Evolutionary conservation across 1,284 basidiomycete species (phyloP).

Genomic region (Papiliotrema flavescens): DNA sequence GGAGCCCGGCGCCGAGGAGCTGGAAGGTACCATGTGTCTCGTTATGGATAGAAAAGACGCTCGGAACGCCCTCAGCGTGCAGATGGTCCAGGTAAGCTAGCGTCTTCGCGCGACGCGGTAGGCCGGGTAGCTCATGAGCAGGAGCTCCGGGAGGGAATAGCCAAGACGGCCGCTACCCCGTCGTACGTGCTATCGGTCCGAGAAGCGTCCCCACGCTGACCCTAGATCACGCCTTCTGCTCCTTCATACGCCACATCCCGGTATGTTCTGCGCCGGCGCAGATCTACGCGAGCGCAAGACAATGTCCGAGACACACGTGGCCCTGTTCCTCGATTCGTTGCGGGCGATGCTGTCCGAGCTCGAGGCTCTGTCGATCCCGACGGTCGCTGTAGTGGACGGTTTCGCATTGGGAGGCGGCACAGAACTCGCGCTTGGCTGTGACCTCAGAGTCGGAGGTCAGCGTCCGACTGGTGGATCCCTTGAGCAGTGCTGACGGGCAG

Average conservation of each 20-base stretch:
- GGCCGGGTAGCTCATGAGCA: slow-evolving; percentile 39
- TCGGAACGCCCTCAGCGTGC: slow-evolving; percentile 83
- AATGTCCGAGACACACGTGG: slow-evolving; percentile 72
- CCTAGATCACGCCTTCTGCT: slow-evolving; percentile 70
- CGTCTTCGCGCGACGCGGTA: background rate
- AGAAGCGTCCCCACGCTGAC: background rate
- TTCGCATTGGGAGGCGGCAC: slow-evolving; percentile 88
- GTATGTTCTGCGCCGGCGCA: slow-evolving; percentile 89
- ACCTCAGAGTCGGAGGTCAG: slow-evolving; percentile 77
- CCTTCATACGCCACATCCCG: slow-evolving; percentile 65
- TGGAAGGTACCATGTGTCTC: slow-evolving; percentile 48
- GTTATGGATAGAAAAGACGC: slow-evolving; percentile 73
- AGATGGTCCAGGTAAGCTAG: slow-evolving; percentile 60
- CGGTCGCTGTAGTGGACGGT: slow-evolving; percentile 88
- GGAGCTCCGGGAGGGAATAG: slow-evolving; percentile 69
- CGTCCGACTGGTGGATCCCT: background rate
- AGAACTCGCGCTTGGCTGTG: slow-evolving; percentile 81
- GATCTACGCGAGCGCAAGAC: slow-evolving; percentile 79
- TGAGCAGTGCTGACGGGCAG: slow-evolving; percentile 15
- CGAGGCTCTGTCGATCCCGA: slow-evolving; percentile 77
- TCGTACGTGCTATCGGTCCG: slow-evolving; percentile 50
- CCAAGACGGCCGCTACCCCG: slow-evolving; percentile 60
- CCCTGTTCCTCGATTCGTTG: slow-evolving; percentile 73
- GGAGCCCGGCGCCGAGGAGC: slow-evolving; percentile 12
- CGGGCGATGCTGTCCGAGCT: slow-evolving; percentile 69